Conservation (phyloP, 1,139 yeast genomes). For the Nematodospora anomalae region DNA sequence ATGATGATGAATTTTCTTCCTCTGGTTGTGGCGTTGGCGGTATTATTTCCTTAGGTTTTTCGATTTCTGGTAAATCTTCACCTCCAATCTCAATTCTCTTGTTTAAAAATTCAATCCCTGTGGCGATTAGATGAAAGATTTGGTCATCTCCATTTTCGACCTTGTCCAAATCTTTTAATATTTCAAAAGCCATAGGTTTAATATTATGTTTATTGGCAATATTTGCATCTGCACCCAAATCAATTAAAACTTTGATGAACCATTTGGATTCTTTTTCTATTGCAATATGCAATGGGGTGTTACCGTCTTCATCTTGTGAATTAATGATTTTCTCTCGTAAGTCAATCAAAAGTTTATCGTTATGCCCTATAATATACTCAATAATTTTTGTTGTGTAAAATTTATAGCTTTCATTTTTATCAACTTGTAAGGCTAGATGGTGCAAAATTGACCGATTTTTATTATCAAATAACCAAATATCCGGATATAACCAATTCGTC, state of each 20-base stretch:
- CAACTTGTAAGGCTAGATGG: conserved; percentile 31
- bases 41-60: conserved; percentile 22
- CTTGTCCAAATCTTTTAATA: conserved; percentile 35
- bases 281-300: conserved; percentile 86
- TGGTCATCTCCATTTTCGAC: conserved; percentile 24
- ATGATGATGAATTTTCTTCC: conserved; percentile 7
- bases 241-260: conserved; percentile 76
- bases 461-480: conserved; percentile 37
- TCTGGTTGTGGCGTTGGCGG: conserved; percentile 12
- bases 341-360: conserved; percentile 54
- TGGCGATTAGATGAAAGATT: conserved; percentile 35
- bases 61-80: conserved; percentile 20
- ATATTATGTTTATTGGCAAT: conserved; percentile 82
- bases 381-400: conserved; percentile 76
- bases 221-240: conserved; percentile 81
- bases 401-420: conserved; percentile 40
- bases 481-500: conserved; percentile 37
- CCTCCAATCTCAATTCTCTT: conserved; percentile 29
- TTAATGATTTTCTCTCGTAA: conserved; percentile 70
- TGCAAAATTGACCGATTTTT: conserved; percentile 39
- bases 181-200: conserved; percentile 83
- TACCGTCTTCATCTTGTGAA: conserved; percentile 77
- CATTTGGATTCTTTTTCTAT: conserved; percentile 84
- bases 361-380: conserved; percentile 69
- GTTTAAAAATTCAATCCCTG: conserved; percentile 35